Percentiles rank a stretch among this genome's conserved stretches.
phyloP scores from a whole-genome alignment of 1,284 basidiomycete genomes.

The Limonomyces culmigenus region DNA sequence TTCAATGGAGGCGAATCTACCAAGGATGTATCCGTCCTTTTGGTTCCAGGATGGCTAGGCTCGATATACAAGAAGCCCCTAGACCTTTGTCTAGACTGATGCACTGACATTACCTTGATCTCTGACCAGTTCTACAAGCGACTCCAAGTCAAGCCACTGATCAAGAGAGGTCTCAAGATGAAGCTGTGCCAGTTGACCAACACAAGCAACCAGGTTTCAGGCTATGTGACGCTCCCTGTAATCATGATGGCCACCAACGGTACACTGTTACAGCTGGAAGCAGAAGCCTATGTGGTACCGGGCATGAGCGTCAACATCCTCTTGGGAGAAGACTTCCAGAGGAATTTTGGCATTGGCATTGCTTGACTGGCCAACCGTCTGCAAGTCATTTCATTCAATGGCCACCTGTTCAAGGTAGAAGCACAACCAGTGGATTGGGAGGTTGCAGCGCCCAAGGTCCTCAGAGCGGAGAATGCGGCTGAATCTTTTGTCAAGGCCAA shows the following conservation, averaged over 20 bases:
- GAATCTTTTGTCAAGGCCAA: no score
- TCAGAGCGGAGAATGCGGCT: no score
- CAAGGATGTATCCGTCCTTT: neutral
- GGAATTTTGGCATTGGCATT: no score
- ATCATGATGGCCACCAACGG: conserved; percentile 2
- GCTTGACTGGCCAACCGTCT: no score
- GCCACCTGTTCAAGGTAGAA: no score
- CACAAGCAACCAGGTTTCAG: conserved; percentile 6
- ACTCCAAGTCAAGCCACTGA: neutral
- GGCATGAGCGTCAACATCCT: conserved; percentile 12
- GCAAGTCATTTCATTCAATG: no score
- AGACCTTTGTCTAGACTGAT: conserved; percentile 8
- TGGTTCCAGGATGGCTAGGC: neutral
- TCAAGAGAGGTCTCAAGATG: conserved; percentile 6
- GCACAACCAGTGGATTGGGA: no score
- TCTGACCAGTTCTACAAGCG: conserved; percentile 3
- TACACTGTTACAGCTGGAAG: conserved; percentile 6
- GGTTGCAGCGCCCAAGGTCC: no score
- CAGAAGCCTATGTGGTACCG: conserved; percentile 13
- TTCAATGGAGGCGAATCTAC: no score
- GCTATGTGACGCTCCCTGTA: conserved; percentile 5
- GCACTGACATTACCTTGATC: conserved; percentile 8
- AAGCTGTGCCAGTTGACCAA: conserved; percentile 8
- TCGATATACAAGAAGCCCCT: no score
- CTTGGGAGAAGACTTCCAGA: conserved; percentile 14